A percentile compares a stretch with the other conserved stretches of the same genome.
These are phyloP conservation scores for Cardiospermum halicacabum DNA, from an alignment of 345 rosid genomes.

Conservation along the genomic window DNA sequence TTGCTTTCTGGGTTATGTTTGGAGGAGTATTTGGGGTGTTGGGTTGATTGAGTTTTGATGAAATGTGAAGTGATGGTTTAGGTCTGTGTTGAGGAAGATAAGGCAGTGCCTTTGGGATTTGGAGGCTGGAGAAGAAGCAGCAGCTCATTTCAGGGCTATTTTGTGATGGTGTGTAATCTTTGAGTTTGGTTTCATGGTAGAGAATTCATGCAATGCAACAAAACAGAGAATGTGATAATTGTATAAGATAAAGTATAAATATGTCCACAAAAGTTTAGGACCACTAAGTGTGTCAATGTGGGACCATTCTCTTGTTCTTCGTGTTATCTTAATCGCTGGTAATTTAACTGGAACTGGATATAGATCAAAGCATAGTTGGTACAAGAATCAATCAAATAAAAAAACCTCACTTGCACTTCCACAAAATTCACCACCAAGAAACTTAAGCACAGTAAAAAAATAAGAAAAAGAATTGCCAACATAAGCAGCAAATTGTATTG, in stretches of 20 bases:
- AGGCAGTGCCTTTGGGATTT: constrained; percentile 33
- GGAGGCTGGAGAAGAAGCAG: constrained; percentile 32
- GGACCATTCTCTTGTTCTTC: not conserved
- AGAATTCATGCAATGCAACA: not conserved
- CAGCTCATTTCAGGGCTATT: constrained; percentile 31
- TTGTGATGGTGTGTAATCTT: constrained; percentile 2
- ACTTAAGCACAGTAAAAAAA: not conserved
- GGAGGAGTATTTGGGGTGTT: constrained; percentile 6
- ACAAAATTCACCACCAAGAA: not conserved
- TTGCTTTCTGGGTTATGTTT: constrained; percentile 8
- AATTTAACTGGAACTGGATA: too few species aligned
- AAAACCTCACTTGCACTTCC: too few species aligned
- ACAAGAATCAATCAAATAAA: too few species aligned
- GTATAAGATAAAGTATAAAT: not conserved
- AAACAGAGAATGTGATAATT: not conserved
- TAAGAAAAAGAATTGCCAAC: too few species aligned
- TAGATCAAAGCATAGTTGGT: too few species aligned
- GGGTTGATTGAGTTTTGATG: constrained; percentile 24
- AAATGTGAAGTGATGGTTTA: constrained; percentile 18
- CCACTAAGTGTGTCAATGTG: not conserved
- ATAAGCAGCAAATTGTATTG: not conserved
- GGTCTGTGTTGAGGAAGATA: constrained; percentile 15
- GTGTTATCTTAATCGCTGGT: too few species aligned
- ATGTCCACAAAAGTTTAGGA: not conserved
- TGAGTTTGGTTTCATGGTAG: not conserved